Base-by-base conservation (phyloP, 2,329 filamentous ascomycete genomes). In the Fusarium falciforme region DNA sequence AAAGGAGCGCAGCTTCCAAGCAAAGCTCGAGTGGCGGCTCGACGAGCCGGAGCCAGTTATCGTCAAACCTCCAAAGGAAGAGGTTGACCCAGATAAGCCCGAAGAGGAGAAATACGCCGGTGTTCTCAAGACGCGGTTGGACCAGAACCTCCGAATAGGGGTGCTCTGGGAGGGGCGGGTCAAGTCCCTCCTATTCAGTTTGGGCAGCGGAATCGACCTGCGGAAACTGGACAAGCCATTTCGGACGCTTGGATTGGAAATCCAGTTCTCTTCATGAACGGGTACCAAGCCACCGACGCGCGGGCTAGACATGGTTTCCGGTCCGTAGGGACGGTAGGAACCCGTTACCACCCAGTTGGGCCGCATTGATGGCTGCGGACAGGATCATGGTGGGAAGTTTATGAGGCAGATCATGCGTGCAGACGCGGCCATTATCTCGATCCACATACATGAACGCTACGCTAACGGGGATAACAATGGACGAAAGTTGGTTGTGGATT, bases 151-250 rank as follows among this genome's bases (percentile, higher is more conserved):
- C 85, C 92, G 92, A 73, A 90, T 98, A 63, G 94, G 95, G 1
- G 82, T 98, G 60, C 84, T 98, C 25, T 99, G 96, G 96, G 96
- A 98, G 82, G 95, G 96, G 3, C 89, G 95, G 64, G 90, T 97
- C 68, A 98, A 98, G 85, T 96, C 97, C 75, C 85, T 99, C 68
- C 88, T 99, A 66, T 97, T 98, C 81, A 97, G 94, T 77, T 87
- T 98, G 47, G 96, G 96, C 11, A 94, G 94, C 66, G 94, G 91
- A 60, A 90, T 99, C 64, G 95, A 97, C 80, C 87, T 96, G 79
- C 91, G 90, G 79, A 91, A 90, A 78, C 87, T 91, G 73, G 93
- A 95, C 80, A 92, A 93, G 79, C 92, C 94, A 42, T 93, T 96
- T 79, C 89, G 93, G 71, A 93, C 90, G 6, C 86, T 96, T 66